Evolutionary conservation across 1,139 yeast genomes (phyloP), one percentile per base, ranked within the genome.

Genomic region (Pneumocystis oryctolagi): DNA sequence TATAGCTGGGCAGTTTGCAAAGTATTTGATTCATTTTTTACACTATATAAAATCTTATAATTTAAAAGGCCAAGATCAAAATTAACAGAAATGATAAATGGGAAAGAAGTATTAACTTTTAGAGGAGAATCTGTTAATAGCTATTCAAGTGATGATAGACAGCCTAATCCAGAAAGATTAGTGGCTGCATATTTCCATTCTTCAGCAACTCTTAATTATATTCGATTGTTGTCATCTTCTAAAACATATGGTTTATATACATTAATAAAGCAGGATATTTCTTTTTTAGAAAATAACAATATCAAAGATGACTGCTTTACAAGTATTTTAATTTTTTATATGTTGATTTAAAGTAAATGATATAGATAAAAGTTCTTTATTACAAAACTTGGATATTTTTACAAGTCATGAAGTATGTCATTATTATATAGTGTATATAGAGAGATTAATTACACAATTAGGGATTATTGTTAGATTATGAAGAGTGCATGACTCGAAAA

Each of bases 1-100:
- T 35, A 76, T 77, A 64, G 79, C 79, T 2, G 79, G 79, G 20
- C 79, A 77, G 67, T 77, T 76, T 67, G 79, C 79, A 34, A 77
- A 77, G 69, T 66, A 64, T n/a, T 61, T 39, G 5, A 32, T 39
- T 8, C 25, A 35, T 40, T 31, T 14, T 16, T 32, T 37, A 31
- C 47, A 32, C 16, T 56, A 20, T n/a, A n/a, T 25, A n/a, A 55
- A 32, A 9, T 18, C 42, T 34, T 20, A 18, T 42, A 32, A 9
- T 14, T n/a, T 58, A 61, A 1, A 47, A 47, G 68, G 42, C 79
- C 79, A 2, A 70, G 79, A 37, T 75, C 78, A 34, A 77, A 75
- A 65, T 71, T 74, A 58, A 76, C 78, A 8, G 79, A 77, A 65
- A 70, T 69, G 16, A 73, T 74, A n/a, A 73, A 75, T 53, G 79